Evolutionary conservation across 2,329 filamentous ascomycete species (phyloP), one percentile per base, ranked within the genome.

Genomic region (Fusarium caatingaense): DNA sequence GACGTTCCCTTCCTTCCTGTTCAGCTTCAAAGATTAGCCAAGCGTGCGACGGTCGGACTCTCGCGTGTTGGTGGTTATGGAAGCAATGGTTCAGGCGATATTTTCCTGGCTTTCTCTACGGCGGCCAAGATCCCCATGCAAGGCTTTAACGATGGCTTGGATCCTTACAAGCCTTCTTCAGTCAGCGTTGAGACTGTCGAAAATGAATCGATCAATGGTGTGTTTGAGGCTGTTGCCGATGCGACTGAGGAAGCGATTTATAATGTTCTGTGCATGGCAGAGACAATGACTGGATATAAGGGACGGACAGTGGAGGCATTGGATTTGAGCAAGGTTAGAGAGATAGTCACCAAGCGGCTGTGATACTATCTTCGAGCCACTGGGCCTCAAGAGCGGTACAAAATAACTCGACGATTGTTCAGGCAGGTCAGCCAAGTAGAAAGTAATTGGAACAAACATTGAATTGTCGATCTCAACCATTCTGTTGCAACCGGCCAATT

Each of bases 101-200:
- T 92, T 62, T 91, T 91, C 74, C 80, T 92, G 4, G 89, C 89
- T 6, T 87, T 92, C 63, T 91, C 88, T 10, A 92, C 89, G 0
- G 89, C 82, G 8, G 88, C 86, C 62, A 80, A 82, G 45, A 78
- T 88, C 6, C 74, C 77, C 0, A 60, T 71, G 40, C 83, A 85
- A 70, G 66, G 75, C 9, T 41, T 77, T 2, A 58, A 65, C 66
- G 68, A 70, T 66, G 23, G 56, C 0, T 78, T 83, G 7, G 81
- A 88, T 40, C 79, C 80, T 2, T 82, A 78, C 64, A 79, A 78
- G 69, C 79, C 84, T 7, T 32, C 62, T 2, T 55, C 65, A 0
- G 25, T 57, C 11, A 34, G 30, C 2, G 50, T 71, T 9, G 65
- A 66, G 25, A 74, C 72, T 45, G 76, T 89, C 5, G 84, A 89